Evolutionary conservation across 78 protist genomes (phyloP).

Genomic region (Chrysochromulina parva): DNA sequence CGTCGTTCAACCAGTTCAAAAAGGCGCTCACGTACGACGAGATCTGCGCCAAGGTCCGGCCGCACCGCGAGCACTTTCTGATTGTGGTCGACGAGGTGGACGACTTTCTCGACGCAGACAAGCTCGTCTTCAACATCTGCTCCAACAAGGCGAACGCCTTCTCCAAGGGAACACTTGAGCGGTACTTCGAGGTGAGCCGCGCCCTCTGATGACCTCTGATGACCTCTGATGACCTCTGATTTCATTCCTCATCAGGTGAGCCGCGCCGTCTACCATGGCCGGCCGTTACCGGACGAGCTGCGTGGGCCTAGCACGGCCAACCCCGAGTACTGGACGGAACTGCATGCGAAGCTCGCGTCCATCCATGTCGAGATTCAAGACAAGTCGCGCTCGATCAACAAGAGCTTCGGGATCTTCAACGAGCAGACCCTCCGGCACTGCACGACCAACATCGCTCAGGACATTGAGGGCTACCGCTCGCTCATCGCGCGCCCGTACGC

Average conservation of each 20-base stretch:
- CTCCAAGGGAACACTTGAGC: background rate
- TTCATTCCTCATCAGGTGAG: background rate
- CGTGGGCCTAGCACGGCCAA: background rate
- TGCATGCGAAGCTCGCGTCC: background rate
- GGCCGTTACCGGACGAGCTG: background rate
- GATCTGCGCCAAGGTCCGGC: constrained; percentile 30
- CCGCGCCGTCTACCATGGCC: background rate
- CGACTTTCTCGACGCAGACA: constrained; percentile 30
- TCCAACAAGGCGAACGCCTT: constrained; percentile 21
- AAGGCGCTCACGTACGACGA: constrained; percentile 32
- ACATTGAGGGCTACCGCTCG: constrained; percentile 26
- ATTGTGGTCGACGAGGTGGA: constrained; percentile 11
- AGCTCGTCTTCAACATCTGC: constrained; percentile 39
- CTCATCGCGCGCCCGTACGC: constrained; percentile 31
- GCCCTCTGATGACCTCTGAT: background rate
- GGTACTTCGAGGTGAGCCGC: constrained; percentile 1
- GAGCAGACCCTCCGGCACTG: constrained; percentile 30
- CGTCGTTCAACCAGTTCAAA: constrained; percentile 30
- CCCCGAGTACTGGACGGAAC: constrained; percentile 17
- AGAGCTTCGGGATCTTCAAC: constrained; percentile 32
- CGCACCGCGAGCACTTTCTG: constrained; percentile 29
- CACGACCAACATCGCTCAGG: constrained; percentile 28
- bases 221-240: background rate
- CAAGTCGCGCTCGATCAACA: background rate
- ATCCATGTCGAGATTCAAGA: constrained; percentile 26